Evolutionary conservation across 169 alveolate species (phyloP).

Genomic region (Eimeria sp.): DNA sequence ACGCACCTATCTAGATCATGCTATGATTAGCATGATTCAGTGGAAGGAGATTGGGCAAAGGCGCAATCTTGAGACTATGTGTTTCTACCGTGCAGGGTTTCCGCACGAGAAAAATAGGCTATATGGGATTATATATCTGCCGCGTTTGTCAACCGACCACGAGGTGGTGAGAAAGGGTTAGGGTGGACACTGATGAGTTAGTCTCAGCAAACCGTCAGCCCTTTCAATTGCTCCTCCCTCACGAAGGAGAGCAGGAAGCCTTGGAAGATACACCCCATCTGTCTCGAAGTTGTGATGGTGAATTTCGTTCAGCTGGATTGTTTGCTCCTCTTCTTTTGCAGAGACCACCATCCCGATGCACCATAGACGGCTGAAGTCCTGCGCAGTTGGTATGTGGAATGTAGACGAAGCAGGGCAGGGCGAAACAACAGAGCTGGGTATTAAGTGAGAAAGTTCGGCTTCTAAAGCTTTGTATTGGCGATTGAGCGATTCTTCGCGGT

Average conservation of each 20-base stretch:
- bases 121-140: neutral
- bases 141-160: neutral
- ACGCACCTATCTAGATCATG: neutral
- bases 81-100: neutral
- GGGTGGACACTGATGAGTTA: neutral
- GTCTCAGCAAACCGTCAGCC: neutral
- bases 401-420: neutral
- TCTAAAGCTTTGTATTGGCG: neutral
- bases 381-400: neutral
- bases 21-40: neutral
- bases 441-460: neutral
- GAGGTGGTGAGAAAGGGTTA: neutral
- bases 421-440: neutral
- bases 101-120: neutral
- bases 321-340: slow-evolving; percentile 5
- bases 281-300: neutral
- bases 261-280: neutral
- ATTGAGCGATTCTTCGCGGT: neutral
- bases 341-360: neutral
- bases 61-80: neutral
- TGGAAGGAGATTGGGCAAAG: neutral
- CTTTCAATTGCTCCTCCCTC: neutral
- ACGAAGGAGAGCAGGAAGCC: neutral
- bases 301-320: neutral
- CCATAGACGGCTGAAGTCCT: neutral